phyloP scores from a whole-genome alignment of 2,329 filamentous ascomycete species.

The Penicillium sp. region DNA sequence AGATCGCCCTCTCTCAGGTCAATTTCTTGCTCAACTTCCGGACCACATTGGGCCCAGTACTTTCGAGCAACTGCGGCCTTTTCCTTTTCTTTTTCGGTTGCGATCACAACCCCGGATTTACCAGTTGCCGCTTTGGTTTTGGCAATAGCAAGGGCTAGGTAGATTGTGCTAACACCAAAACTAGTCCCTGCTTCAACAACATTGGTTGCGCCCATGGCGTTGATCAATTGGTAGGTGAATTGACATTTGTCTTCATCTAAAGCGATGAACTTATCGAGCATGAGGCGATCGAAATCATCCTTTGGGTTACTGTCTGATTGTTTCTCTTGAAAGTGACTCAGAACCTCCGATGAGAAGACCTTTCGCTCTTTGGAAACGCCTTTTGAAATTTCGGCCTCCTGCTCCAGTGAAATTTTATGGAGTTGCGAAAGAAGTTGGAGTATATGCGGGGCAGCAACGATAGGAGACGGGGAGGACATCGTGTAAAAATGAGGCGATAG shows the following conservation, averaged over 20 bases:
- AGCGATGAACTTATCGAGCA: conserved; percentile 48
- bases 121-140: conserved; percentile 27
- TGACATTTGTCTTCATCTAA: conserved; percentile 46
- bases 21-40: conserved; percentile 36
- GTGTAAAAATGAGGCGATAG: too few relatives aligned
- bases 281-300: conserved; percentile 26
- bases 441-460: conserved; percentile 26
- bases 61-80: conserved; percentile 38
- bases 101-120: conserved; percentile 40
- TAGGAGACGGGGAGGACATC: conserved; percentile 13
- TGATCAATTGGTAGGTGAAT: conserved; percentile 42
- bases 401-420: conserved; percentile 24
- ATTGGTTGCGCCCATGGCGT: conserved; percentile 36
- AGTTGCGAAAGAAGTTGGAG: conserved; percentile 25
- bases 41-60: conserved; percentile 43
- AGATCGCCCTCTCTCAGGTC: conserved; percentile 48
- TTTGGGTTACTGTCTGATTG: background rate
- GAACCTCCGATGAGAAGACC: conserved; percentile 23
- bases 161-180: conserved; percentile 50
- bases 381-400: conserved; percentile 26
- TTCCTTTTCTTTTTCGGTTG: conserved; percentile 42
- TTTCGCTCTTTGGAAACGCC: conserved; percentile 13
- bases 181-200: conserved; percentile 49
- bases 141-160: conserved; percentile 45
- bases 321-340: conserved; percentile 19